Evolutionary conservation across 176 grass and related monocot species (phyloP), one percentile per base, ranked within the genome.

Genomic region (Poa pratensis): DNA sequence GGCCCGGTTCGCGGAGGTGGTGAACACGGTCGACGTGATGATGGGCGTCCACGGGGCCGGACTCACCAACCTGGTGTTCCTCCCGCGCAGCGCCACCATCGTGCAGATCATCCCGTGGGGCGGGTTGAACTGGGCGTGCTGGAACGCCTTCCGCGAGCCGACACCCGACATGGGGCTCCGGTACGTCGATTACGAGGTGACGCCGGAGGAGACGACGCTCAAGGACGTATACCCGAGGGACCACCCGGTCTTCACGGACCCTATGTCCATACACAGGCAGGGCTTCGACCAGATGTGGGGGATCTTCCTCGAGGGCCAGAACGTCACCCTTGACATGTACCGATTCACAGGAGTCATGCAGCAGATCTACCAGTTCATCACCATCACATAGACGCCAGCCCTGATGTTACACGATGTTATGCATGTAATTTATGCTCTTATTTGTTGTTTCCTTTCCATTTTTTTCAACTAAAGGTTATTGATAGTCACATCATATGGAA

Each of bases 51-150:
- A 75, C 5, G 73, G 73, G 26, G 73, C 73, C 27, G 73, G 73
- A 27, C 73, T 75, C 15, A 75, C 73, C 73, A 75, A 75, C 73
- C 0, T 75, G 26, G 73, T 75, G 48, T 75, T 75, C 73, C 73
- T 75, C 48, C 73, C 73, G 1, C 60, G 59, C 32, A 89, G 94
- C 53, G 90, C 59, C 35, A 92, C 90, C 1, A 0, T 94, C 0
- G 59, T 97, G 68, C 94, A 97, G 81, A 89, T 97, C 74, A 53
- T 97, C 37, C 94, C 92, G 8, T 92, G 92, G 57, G 92, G 94
- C 0, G 80, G 35, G 27, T 15, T 97, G 45, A 84, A 85, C 35
- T 83, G 77, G 53, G 70, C 84, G 14, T 89, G 69, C 83, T 86
- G 73, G 35, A 82, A 64, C 9, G 83, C 88, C 74, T 97, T 85